Evolutionary conservation across 108 stramenopile species (phyloP).

Genomic region (Cyclotella kingstonii): DNA sequence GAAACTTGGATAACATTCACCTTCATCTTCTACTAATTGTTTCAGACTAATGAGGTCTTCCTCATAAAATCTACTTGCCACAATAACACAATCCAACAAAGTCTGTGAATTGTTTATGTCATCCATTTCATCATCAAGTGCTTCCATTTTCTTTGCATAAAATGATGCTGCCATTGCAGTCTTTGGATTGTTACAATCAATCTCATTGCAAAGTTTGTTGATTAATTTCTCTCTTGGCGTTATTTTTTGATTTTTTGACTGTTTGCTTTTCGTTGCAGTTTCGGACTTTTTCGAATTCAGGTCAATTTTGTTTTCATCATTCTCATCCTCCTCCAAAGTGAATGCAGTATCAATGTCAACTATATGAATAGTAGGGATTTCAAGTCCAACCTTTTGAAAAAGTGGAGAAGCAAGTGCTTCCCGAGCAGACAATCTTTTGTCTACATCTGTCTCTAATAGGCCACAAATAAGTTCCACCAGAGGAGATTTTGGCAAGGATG

Average conservation of each 20-base stretch:
- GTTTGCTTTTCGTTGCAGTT: conserved; percentile 21
- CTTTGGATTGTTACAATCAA: conserved; percentile 68
- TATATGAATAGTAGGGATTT: conserved; percentile 30
- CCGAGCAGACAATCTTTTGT: conserved; percentile 59
- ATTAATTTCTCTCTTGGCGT: conserved; percentile 50
- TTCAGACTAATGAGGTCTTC: conserved; percentile 41
- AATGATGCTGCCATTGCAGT: conserved; percentile 58
- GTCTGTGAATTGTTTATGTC: conserved; percentile 57
- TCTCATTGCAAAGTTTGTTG: conserved; percentile 51
- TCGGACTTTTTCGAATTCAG: conserved; percentile 15
- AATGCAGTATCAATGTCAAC: conserved; percentile 41
- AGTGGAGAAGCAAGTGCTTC: conserved; percentile 60
- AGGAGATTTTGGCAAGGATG: conserved; percentile 60
- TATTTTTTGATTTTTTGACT: conserved; percentile 39
- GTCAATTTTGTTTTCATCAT: conserved; percentile 31
- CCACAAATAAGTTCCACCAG: conserved; percentile 71
- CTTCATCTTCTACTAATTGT: conserved; percentile 52
- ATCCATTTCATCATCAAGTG: conserved; percentile 69
- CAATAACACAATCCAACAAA: conserved; percentile 69
- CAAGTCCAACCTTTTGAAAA: conserved; percentile 66
- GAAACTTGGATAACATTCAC: conserved; percentile 41
- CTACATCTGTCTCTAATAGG: conserved; percentile 57
- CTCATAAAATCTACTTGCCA: conserved; percentile 79
- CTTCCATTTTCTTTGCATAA: conserved; percentile 60
- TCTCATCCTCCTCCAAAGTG: conserved; percentile 25